These are phyloP conservation scores for Cladosporium cucumerinum DNA, from an alignment of 2,329 filamentous ascomycete genomes.

Conservation along the genomic window DNA sequence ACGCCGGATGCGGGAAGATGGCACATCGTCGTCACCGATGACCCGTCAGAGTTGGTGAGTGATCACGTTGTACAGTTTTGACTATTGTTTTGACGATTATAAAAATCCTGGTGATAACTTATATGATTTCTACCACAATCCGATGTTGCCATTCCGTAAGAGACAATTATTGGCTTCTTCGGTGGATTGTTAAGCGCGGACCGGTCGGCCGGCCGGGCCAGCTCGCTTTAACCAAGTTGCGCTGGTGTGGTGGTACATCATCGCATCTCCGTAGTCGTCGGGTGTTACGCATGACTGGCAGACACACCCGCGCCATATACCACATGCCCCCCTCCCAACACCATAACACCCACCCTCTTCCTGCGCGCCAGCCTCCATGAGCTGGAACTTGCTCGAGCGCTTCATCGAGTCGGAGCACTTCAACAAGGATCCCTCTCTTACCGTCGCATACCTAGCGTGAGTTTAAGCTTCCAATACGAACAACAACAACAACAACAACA, in stretches of 20 bases:
- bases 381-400: slow-evolving; percentile 82
- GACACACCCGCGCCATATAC: not conserved
- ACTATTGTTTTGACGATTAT: not conserved
- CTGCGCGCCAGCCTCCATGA: slow-evolving; percentile 28
- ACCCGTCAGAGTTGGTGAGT: not conserved
- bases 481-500: not conserved
- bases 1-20: slow-evolving; percentile 6
- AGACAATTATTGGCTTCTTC: not conserved
- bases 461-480: slow-evolving; percentile 29
- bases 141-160: not conserved
- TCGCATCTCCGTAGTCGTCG: slow-evolving; percentile 5
- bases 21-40: not conserved
- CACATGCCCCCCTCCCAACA: not conserved
- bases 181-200: not conserved
- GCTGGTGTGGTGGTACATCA: not conserved
- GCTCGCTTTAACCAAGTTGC: not conserved
- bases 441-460: slow-evolving; percentile 85
- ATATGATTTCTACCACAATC: too few relatives aligned
- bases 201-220: too few relatives aligned
- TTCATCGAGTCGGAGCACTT: slow-evolving; percentile 94
- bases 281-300: not conserved
- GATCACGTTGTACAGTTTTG: not conserved
- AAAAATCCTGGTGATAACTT: not conserved
- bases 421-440: slow-evolving; percentile 84
- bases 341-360: not conserved